Evolutionary conservation across 768 basidiomycete species (phyloP), one percentile per base, ranked within the genome.

Genomic region (Boletus reticulatus): DNA sequence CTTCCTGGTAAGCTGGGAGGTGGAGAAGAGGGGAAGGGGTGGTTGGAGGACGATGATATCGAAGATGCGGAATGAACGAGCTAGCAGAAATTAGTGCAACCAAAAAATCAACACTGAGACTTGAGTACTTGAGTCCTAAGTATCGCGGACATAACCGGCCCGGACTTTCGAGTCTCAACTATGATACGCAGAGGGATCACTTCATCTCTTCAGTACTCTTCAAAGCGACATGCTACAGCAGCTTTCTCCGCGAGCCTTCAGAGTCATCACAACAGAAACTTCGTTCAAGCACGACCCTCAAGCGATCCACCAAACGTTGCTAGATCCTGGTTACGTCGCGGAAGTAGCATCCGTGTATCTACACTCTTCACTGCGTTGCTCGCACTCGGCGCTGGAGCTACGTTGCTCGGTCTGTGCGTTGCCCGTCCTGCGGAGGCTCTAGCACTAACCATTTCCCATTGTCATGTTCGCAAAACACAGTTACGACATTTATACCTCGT

Each of bases 11-110:
- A 61, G 43, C 53, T 62, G 22, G 67, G 62, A 20, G 60, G 58
- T 34, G 59, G 57, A 13, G 72, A 72, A 16, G 73, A 68, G n/a
- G 68, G 65, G 4, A 70, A 58, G 48, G 79, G 80, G 19, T 84
- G 83, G 82, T 61, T 84, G 61, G 83, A 83, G 42, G 74, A 70
- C 20, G 83, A 85, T 61, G 83, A 84, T 61, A 85, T 85, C 49
- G 81, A 84, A 59, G 78, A 83, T 24, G 58, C 46, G 34, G 62
- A 66, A 12, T 72, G 50, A 63, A 27, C 16, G 19, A 27, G 13
- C 16, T 36, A 19, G 16, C 10, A 6, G 36, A 39, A 41, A 10
- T 19, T 39, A 19, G 12, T 8, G 8, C 27, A 29, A 29, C 27
- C 27, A 29, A 22, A 22, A 22, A 22, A 22, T 1, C 22, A 22